Conservation (phyloP, 1,284 basidiomycete species). For the Fomitiporia mediterranea region DNA sequence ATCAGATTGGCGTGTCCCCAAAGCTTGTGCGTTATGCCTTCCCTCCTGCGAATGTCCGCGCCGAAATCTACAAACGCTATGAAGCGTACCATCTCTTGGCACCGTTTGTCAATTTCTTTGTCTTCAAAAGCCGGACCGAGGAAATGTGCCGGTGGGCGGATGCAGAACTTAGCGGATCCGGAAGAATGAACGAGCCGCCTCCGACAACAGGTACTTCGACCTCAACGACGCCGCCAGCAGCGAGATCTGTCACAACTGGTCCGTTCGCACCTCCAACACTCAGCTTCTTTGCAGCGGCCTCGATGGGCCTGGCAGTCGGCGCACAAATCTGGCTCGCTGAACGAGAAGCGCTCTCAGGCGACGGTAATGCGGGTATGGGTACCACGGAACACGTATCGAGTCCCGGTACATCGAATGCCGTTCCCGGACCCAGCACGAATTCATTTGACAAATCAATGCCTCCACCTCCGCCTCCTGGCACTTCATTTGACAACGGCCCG, state of each 20-base stretch:
- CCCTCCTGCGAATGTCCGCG: conserved; percentile 6
- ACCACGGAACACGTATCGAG: background rate
- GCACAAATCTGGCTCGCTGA: conserved; percentile 33
- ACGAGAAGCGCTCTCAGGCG: background rate
- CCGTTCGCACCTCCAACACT: conserved; percentile 38
- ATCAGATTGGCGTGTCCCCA: conserved; percentile 12
- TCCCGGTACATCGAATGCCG: background rate
- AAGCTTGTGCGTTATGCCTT: conserved; percentile 3
- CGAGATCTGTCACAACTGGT: background rate
- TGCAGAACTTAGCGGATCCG: conserved; percentile 1
- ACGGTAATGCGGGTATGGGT: background rate
- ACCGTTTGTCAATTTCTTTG: conserved; percentile 47
- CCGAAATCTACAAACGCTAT: conserved; percentile 6
- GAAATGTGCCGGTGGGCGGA: conserved; percentile 41
- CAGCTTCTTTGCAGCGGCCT: conserved; percentile 54
- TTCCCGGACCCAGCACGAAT: background rate
- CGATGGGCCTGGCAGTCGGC: conserved; percentile 53
- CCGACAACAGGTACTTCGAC: background rate
- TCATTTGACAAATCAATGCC: conserved; percentile 6
- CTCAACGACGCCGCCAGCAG: background rate
- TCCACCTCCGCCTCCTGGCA: conserved; percentile 9
- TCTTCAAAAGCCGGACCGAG: conserved; percentile 43
- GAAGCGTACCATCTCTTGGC: conserved; percentile 12
- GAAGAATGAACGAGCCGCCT: background rate
- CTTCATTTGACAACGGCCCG: background rate